Percentiles rank a stretch among this genome's conserved stretches.
Conservation (phyloP, 495 filamentous ascomycete genomes). For the Penicillium parvum region DNA sequence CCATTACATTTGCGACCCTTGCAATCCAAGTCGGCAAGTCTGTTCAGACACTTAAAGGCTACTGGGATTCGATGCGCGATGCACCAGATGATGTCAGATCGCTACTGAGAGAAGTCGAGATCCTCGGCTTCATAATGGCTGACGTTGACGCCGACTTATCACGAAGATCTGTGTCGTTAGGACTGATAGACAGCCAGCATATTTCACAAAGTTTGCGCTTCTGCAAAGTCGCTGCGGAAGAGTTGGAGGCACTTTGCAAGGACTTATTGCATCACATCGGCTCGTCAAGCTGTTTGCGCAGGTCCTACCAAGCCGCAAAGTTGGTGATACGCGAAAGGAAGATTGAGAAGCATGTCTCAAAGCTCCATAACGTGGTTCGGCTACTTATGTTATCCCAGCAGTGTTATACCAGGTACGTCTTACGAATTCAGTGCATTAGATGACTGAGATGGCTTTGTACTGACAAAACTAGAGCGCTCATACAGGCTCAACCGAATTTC, state of each 20-base stretch:
- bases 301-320: background rate
- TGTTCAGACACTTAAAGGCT: conserved; percentile 2
- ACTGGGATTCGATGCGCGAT: conserved; percentile 2
- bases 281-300: background rate
- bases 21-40: conserved; percentile 4
- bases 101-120: background rate
- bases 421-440: background rate
- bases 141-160: background rate
- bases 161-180: background rate
- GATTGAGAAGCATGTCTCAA: conserved; percentile 2
- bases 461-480: background rate
- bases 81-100: conserved; percentile 2
- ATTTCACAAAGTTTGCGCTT: background rate
- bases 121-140: conserved; percentile 4
- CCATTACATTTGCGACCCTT: conserved; percentile 8
- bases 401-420: conserved; percentile 6
- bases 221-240: conserved; percentile 4
- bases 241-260: background rate
- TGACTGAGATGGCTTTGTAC: background rate
- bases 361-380: background rate
- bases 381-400: conserved; percentile 8
- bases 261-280: background rate
- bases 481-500: background rate
- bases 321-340: conserved; percentile 2
- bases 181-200: background rate